phyloP scores from a whole-genome alignment of 352 stramenopile species.

The Globisporangium nodosum region DNA sequence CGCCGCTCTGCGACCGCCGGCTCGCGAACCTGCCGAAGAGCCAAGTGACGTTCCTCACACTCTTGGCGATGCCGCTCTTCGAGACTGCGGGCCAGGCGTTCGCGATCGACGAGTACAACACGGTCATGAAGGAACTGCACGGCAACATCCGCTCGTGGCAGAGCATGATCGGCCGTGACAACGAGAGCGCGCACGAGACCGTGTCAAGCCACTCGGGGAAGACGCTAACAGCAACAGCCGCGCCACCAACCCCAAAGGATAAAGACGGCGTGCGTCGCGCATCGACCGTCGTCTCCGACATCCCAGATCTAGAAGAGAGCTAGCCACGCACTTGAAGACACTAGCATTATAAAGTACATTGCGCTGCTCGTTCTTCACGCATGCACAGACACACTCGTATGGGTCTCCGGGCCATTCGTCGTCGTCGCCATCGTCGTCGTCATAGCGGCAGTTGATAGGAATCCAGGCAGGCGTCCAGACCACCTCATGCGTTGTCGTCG shows the following conservation, averaged over 20 bases:
- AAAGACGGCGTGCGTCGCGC: constrained; percentile 2
- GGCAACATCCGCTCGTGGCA: constrained; percentile 53
- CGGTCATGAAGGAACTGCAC: constrained; percentile 41
- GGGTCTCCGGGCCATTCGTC: not conserved
- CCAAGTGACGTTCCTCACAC: constrained; percentile 59
- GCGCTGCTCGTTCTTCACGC: not conserved
- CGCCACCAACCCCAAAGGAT: not conserved
- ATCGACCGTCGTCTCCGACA: not conserved
- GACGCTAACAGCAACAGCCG: constrained; percentile 1
- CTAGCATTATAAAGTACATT: not conserved
- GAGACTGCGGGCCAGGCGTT: constrained; percentile 53
- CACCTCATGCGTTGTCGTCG: not conserved
- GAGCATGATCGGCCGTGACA: constrained; percentile 26
- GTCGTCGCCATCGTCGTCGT: not conserved
- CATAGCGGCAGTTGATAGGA: too few relatives aligned
- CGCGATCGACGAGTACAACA: constrained; percentile 52
- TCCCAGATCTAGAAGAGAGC: constrained; percentile 4
- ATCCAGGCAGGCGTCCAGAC: too few relatives aligned
- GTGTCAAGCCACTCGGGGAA: constrained; percentile 25
- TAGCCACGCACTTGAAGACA: not conserved
- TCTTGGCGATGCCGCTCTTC: constrained; percentile 59
- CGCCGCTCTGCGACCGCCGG: constrained; percentile 49
- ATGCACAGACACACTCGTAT: not conserved
- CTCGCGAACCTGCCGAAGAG: constrained; percentile 57
- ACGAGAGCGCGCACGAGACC: constrained; percentile 21